Evolutionary conservation across 345 rosid genomes (phyloP).

Genomic region (Brassica nigra): DNA sequence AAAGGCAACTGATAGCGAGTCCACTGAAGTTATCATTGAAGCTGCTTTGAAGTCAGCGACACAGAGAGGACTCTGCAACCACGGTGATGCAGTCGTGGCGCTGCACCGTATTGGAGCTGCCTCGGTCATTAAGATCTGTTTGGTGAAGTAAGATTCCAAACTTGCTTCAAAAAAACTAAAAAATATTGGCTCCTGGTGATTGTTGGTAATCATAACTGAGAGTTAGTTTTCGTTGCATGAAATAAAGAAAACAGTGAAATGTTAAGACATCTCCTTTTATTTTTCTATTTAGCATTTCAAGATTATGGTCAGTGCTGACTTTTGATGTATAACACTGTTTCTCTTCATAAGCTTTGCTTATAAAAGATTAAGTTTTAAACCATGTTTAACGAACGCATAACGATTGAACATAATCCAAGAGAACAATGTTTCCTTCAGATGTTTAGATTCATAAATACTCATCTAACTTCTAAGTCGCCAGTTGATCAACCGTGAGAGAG

Average conservation of each 20-base stretch:
- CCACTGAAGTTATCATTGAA: constrained; percentile 73
- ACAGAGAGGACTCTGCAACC: constrained; percentile 60
- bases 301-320: constrained; percentile 10
- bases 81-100: constrained; percentile 77
- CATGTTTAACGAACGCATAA: constrained; percentile 20
- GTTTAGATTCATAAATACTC: constrained; percentile 32
- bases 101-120: constrained; percentile 91
- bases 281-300: neutral
- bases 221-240: constrained; percentile 19
- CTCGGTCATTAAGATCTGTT: constrained; percentile 86
- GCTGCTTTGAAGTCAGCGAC: constrained; percentile 79
- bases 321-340: neutral
- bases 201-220: constrained; percentile 36
- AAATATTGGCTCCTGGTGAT: constrained; percentile 25
- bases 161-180: neutral
- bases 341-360: constrained; percentile 29
- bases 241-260: constrained; percentile 30
- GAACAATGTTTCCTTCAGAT: constrained; percentile 11
- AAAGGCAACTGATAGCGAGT: constrained; percentile 89
- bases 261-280: neutral
- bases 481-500: constrained; percentile 27
- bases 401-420: constrained; percentile 23
- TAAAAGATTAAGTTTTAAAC: constrained; percentile 16
- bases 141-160: constrained; percentile 55
- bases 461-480: constrained; percentile 29